Conservation (phyloP, 257 asterid genomes). For the Striga asiatica region DNA sequence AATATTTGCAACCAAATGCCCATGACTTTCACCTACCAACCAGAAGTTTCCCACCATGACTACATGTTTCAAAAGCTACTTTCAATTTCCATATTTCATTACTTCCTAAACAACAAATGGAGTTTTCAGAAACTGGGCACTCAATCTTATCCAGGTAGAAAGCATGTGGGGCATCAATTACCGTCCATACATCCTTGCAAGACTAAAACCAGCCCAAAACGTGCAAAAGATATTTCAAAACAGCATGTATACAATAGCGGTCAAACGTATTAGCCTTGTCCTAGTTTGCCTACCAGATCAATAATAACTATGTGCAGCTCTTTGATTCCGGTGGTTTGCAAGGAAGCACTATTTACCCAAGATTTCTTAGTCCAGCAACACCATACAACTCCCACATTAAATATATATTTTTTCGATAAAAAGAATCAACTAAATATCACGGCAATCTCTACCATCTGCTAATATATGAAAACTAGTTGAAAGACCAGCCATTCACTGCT, state of each 20-base stretch:
- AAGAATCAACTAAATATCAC: neutral
- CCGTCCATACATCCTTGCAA: neutral
- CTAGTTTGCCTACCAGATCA: neutral
- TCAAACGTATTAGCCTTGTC: neutral
- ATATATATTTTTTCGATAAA: neutral
- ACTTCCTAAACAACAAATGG: neutral
- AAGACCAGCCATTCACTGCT: neutral
- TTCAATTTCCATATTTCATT: neutral
- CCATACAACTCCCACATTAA: neutral
- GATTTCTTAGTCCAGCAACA: neutral
- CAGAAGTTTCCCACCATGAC: too few species aligned
- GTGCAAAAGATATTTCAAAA: too few species aligned
- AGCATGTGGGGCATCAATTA: neutral
- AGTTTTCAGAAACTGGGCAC: neutral
- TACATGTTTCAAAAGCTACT: neutral
- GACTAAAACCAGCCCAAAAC: too few species aligned
- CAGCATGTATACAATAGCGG: neutral
- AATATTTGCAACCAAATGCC: too few species aligned
- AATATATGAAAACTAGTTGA: neutral
- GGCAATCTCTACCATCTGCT: neutral
- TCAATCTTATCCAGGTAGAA: neutral
- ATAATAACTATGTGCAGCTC: neutral
- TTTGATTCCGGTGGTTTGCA: neutral
- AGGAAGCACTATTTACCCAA: neutral
- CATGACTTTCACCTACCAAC: neutral